Conservation (phyloP, 305 asterid genomes). For the Solanum hybrid region DNA sequence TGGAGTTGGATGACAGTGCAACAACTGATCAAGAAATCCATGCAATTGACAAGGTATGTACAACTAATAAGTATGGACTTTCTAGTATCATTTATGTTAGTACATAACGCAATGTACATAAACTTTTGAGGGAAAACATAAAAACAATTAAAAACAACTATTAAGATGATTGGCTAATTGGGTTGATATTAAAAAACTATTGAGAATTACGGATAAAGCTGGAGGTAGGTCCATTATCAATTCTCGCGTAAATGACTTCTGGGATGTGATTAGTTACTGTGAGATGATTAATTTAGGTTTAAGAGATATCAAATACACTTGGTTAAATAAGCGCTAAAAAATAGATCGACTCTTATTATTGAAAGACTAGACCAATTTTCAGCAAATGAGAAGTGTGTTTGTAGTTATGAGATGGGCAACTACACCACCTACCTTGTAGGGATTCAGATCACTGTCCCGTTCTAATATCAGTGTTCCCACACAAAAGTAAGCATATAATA, state of each 20-base stretch:
- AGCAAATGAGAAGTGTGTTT: background rate
- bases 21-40: background rate
- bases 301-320: too few relatives aligned
- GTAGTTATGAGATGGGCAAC: too few relatives aligned
- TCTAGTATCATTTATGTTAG: background rate
- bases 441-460: background rate
- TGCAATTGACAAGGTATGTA: background rate
- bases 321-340: background rate
- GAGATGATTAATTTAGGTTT: background rate
- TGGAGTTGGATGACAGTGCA: background rate
- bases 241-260: background rate
- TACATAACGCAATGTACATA: background rate
- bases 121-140: background rate
- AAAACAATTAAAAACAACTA: background rate
- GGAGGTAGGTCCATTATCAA: background rate
- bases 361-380: background rate
- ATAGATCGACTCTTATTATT: background rate
- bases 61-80: background rate
- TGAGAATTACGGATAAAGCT: background rate
- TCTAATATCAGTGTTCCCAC: background rate
- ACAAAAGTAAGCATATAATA: too few relatives aligned
- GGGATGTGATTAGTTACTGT: background rate
- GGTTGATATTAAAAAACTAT: background rate
- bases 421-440: too few relatives aligned
- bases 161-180: background rate